phyloP scores from a whole-genome alignment of 2,329 filamentous ascomycete genomes.

The Botrytis paeoniae region DNA sequence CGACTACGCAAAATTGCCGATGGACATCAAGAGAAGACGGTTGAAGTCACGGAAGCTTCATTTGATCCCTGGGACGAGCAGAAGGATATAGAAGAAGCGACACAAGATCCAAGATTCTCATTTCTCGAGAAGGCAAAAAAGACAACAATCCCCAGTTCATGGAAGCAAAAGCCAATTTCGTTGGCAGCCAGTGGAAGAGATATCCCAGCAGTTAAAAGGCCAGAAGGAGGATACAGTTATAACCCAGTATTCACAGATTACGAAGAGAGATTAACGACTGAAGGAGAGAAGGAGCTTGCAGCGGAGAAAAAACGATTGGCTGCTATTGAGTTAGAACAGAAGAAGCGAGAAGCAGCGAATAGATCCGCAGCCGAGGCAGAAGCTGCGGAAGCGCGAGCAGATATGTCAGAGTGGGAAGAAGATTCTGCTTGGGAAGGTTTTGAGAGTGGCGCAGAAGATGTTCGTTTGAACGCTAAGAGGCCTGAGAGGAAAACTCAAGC shows the following conservation, averaged over 20 bases:
- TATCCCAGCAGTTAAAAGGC: constrained; percentile 74
- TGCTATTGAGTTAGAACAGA: constrained; percentile 62
- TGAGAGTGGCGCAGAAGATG: constrained; percentile 76
- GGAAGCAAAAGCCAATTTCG: constrained; percentile 75
- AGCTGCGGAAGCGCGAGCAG: constrained; percentile 64
- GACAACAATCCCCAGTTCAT: constrained; percentile 69
- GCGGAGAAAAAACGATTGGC: constrained; percentile 72
- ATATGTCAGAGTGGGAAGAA: constrained; percentile 72
- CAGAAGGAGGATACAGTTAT: constrained; percentile 82
- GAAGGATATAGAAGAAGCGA: constrained; percentile 43
- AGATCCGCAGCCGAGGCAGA: constrained; percentile 71
- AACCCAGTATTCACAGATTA: constrained; percentile 89
- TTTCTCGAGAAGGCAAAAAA: constrained; percentile 66
- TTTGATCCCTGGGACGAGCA: constrained; percentile 78
- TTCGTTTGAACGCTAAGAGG: constrained; percentile 64
- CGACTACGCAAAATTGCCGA: constrained; percentile 77
- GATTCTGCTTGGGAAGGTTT: constrained; percentile 90
- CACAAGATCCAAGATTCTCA: constrained; percentile 53
- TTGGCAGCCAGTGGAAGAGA: constrained; percentile 78
- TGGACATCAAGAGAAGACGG: constrained; percentile 50
- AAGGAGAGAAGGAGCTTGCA: constrained; percentile 76
- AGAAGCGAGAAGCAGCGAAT: constrained; percentile 65
- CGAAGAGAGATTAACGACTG: constrained; percentile 68
- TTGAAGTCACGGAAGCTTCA: constrained; percentile 55
- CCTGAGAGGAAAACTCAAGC: constrained; percentile 80